Evolutionary conservation across 768 basidiomycete genomes (phyloP).

Genomic region (Tulasnella sp.): DNA sequence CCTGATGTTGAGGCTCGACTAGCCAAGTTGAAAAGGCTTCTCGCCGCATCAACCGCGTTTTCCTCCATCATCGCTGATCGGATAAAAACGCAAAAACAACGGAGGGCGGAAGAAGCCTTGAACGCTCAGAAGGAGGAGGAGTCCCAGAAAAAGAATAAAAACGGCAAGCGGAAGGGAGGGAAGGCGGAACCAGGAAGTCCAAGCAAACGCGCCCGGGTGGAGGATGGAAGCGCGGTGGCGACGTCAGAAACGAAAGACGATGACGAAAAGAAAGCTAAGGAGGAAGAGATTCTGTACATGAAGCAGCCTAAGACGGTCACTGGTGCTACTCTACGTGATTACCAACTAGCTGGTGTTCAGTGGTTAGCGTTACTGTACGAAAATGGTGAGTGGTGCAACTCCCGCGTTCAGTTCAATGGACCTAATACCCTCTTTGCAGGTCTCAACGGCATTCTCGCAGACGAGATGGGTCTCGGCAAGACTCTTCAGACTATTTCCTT

Average conservation of each 20-base stretch:
- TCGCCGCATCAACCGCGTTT: conserved; percentile 24
- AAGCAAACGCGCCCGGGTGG: conserved; percentile 19
- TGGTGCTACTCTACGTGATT: conserved; percentile 79
- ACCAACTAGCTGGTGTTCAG: conserved; percentile 90
- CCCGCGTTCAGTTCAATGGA: neutral
- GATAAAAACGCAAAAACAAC: conserved; percentile 24
- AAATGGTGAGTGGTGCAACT: conserved; percentile 53
- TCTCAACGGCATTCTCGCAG: conserved; percentile 52
- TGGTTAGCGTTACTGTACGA: conserved; percentile 91
- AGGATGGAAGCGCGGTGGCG: neutral
- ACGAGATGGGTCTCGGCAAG: conserved; percentile 72
- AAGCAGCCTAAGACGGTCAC: conserved; percentile 76
- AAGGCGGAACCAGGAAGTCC: neutral
- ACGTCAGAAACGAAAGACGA: conserved; percentile 3
- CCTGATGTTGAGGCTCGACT: conserved; percentile 12
- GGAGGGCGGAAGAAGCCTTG: neutral
- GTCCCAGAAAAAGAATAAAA: neutral
- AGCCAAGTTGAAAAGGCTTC: conserved; percentile 10
- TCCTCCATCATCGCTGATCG: conserved; percentile 27
- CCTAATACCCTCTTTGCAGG: conserved; percentile 24
- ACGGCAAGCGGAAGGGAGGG: conserved; percentile 15
- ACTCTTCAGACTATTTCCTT: conserved; percentile 95
- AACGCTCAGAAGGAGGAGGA: conserved; percentile 5
- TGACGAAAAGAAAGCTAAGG: neutral
- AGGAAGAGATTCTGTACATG: conserved; percentile 27